phyloP scores from a whole-genome alignment of 1,284 basidiomycete genomes.

The Coniferiporia sulphurascens region DNA sequence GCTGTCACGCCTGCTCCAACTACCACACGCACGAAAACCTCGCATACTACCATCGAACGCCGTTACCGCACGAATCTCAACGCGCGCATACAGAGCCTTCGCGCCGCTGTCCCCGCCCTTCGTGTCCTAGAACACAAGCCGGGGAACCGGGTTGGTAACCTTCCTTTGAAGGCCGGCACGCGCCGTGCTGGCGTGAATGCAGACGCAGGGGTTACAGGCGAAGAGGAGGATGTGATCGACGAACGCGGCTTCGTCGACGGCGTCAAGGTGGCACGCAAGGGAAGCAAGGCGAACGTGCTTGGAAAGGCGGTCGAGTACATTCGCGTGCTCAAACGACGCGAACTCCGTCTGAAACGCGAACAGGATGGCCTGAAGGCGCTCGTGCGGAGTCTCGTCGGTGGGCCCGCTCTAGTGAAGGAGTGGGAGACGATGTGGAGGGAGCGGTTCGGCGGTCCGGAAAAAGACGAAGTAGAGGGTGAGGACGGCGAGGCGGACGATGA shows the following conservation, averaged over 20 bases:
- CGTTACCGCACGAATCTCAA: slow-evolving; percentile 89
- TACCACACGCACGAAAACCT: slow-evolving; percentile 65
- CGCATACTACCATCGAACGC: slow-evolving; percentile 89
- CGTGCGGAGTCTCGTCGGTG: slow-evolving; percentile 63
- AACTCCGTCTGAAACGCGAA: slow-evolving; percentile 63
- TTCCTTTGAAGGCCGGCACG: slow-evolving; percentile 35
- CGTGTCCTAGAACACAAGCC: slow-evolving; percentile 53
- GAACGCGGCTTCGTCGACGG: slow-evolving; percentile 76
- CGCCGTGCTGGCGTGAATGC: slow-evolving; percentile 26
- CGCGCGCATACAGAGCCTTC: slow-evolving; percentile 79
- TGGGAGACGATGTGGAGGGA: slow-evolving; percentile 73
- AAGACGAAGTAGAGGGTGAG: slow-evolving; percentile 53
- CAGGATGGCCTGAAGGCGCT: slow-evolving; percentile 66
- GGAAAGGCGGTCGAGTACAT: slow-evolving; percentile 84
- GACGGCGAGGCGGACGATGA: slow-evolving; percentile 43
- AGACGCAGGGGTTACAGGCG: slow-evolving; percentile 30
- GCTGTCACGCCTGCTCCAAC: slow-evolving; percentile 25
- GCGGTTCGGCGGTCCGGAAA: slow-evolving; percentile 69
- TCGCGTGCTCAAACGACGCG: slow-evolving; percentile 67
- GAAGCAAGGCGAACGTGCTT: slow-evolving; percentile 78
- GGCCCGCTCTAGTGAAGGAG: slow-evolving; percentile 58
- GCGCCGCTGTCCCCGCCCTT: slow-evolving; percentile 78
- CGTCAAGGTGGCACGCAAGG: slow-evolving; percentile 78
- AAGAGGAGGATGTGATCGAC: slow-evolving; percentile 54
- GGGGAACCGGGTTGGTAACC: slow-evolving; percentile 41